Evolutionary conservation across 2,329 filamentous ascomycete species (phyloP).

Genomic region (Niveomyces coronatus): DNA sequence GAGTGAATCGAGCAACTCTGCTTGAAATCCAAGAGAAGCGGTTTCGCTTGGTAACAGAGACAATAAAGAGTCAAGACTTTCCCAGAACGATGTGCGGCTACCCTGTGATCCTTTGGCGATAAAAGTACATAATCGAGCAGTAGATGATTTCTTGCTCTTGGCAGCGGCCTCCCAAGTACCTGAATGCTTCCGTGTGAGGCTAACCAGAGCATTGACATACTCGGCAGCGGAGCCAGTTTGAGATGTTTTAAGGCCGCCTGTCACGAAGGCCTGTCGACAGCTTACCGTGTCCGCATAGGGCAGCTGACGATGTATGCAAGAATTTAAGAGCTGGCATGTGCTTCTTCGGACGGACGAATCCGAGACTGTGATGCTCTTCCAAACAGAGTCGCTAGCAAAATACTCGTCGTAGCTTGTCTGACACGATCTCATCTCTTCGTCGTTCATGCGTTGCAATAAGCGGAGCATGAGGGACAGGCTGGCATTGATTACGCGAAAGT

Average conservation of each 20-base stretch:
- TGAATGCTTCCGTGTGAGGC: conserved; percentile 54
- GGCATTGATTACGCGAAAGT: conserved; percentile 58
- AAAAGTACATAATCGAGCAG: conserved; percentile 55
- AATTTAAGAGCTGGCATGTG: conserved; percentile 39
- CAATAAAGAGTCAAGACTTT: conserved; percentile 52
- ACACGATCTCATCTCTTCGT: conserved; percentile 48
- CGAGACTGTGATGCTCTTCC: conserved; percentile 56
- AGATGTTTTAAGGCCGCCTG: conserved; percentile 59
- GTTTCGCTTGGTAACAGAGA: conserved; percentile 43
- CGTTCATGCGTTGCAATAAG: conserved; percentile 38
- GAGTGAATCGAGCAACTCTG: conserved; percentile 55
- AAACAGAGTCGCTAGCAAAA: conserved; percentile 55
- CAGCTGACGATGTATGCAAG: conserved; percentile 37
- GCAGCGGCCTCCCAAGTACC: conserved; percentile 59
- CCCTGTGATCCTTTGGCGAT: conserved; percentile 77
- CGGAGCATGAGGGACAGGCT: conserved; percentile 45
- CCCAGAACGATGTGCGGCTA: conserved; percentile 65
- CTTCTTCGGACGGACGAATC: conserved; percentile 42
- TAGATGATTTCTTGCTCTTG: conserved; percentile 40
- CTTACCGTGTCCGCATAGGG: conserved; percentile 39
- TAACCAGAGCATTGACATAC: conserved; percentile 55
- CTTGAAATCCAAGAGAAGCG: conserved; percentile 37
- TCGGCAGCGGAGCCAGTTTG: conserved; percentile 68
- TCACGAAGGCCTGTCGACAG: conserved; percentile 52
- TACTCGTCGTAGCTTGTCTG: conserved; percentile 53